Evolutionary conservation across 116 monocot species (phyloP).

Genomic region (Zostera marina): DNA sequence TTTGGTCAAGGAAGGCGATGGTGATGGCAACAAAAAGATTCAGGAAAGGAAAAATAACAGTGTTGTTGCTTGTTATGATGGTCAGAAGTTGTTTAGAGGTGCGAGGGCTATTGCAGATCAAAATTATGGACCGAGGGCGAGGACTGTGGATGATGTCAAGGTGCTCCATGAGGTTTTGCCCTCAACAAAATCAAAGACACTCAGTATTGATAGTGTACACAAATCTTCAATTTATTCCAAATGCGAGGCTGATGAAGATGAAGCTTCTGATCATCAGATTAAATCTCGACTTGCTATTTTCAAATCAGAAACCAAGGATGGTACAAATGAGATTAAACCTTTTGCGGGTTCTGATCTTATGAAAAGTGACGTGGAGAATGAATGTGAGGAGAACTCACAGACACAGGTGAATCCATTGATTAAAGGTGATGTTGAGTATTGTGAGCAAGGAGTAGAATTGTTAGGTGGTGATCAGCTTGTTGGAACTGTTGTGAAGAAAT

Average conservation of each 20-base stretch:
- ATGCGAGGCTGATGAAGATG: neutral
- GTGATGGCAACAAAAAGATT: slow-evolving; percentile 8
- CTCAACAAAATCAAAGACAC: slow-evolving; percentile 8
- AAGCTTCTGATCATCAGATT: neutral
- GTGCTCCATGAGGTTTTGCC: slow-evolving; percentile 51
- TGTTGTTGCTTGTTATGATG: too few relatives aligned
- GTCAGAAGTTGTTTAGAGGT: slow-evolving; percentile 9
- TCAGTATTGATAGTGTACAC: slow-evolving; percentile 3
- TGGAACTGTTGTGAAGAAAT: neutral
- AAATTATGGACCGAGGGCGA: neutral
- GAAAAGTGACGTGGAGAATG: slow-evolving; percentile 3
- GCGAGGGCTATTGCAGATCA: neutral
- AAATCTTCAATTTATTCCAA: neutral
- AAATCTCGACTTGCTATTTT: slow-evolving; percentile 5
- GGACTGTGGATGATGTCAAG: slow-evolving; percentile 41
- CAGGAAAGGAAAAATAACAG: too few relatives aligned
- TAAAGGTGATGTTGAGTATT: slow-evolving; percentile 1
- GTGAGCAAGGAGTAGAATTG: slow-evolving; percentile 49
- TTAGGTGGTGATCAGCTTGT: slow-evolving; percentile 3
- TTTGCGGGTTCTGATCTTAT: neutral
- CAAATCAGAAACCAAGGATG: slow-evolving; percentile 3
- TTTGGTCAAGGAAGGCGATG: slow-evolving; percentile 11
- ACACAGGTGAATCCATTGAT: slow-evolving; percentile 3
- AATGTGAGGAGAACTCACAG: neutral
- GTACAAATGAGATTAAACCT: slow-evolving; percentile 6